Percentiles rank a stretch among this genome's conserved stretches.
Evolutionary conservation across 2,329 filamentous ascomycete species (phyloP).

Genomic region (Claviceps monticola): DNA sequence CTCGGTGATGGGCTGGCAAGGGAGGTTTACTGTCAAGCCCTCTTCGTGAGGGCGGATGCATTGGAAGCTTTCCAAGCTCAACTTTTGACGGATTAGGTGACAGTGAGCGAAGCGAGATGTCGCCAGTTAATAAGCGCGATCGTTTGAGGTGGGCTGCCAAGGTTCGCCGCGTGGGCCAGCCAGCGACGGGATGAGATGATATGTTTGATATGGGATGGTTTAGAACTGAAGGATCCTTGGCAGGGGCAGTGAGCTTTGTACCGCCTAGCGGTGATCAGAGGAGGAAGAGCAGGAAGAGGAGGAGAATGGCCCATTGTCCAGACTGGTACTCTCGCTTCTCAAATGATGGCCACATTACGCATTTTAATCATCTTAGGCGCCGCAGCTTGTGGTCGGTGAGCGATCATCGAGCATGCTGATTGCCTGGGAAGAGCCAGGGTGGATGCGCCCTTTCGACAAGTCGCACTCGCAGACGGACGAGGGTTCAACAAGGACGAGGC

Average conservation of each 20-base stretch:
- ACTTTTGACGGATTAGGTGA: background rate
- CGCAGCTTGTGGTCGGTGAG: too few relatives aligned
- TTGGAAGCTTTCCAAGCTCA: background rate
- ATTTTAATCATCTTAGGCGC: too few relatives aligned
- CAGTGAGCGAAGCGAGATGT: background rate
- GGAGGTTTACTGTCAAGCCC: slow-evolving; percentile 3
- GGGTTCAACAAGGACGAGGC: background rate
- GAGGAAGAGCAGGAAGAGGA: too few relatives aligned
- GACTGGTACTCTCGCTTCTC: too few relatives aligned
- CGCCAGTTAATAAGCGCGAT: background rate
- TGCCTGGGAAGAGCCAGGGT: background rate
- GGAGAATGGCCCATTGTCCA: too few relatives aligned
- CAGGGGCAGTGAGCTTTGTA: background rate
- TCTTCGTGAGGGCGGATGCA: background rate
- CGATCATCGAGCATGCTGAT: too few relatives aligned
- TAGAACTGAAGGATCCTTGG: background rate
- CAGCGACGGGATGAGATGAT: background rate
- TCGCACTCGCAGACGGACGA: background rate
- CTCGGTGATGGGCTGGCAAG: background rate
- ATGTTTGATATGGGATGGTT: background rate
- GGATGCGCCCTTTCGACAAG: background rate
- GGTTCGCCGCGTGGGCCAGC: too few relatives aligned
- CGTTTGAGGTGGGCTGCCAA: background rate
- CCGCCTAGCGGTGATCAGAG: background rate
- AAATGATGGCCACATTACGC: too few relatives aligned